Conservation (phyloP, 495 filamentous ascomycete species). For the Podospora bellae-mahoneyi region DNA sequence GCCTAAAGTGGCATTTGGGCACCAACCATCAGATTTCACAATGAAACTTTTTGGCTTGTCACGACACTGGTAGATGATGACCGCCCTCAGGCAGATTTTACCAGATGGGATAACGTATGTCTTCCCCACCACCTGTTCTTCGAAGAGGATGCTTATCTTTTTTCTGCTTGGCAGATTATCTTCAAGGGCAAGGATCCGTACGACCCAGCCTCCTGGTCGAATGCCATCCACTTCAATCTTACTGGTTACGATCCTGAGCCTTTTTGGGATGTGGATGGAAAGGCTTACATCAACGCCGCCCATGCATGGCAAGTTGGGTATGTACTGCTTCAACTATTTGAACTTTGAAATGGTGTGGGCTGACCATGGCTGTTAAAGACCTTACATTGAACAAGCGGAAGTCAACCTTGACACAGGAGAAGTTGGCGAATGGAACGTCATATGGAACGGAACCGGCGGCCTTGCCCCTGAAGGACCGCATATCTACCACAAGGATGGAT, state of each 20-base stretch:
- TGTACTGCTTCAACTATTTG: slow-evolving; percentile 5
- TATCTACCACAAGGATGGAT: slow-evolving; percentile 58
- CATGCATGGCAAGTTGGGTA: slow-evolving; percentile 44
- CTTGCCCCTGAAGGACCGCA: slow-evolving; percentile 62
- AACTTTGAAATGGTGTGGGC: background rate
- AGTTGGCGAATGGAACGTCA: slow-evolving; percentile 36
- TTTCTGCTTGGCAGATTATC: slow-evolving; percentile 30
- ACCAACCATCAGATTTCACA: slow-evolving; percentile 38
- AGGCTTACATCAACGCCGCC: slow-evolving; percentile 44
- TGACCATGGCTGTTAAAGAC: slow-evolving; percentile 24
- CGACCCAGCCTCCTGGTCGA: slow-evolving; percentile 34
- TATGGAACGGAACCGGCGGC: slow-evolving; percentile 46
- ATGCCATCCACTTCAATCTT: slow-evolving; percentile 42
- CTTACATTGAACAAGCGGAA: slow-evolving; percentile 39
- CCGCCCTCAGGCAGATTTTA: slow-evolving; percentile 29
- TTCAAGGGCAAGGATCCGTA: slow-evolving; percentile 40
- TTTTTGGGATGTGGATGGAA: slow-evolving; percentile 52
- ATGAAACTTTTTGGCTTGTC: slow-evolving; percentile 41
- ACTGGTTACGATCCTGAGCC: slow-evolving; percentile 44
- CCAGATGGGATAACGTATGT: slow-evolving; percentile 40
- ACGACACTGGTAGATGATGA: slow-evolving; percentile 46
- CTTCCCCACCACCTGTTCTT: slow-evolving; percentile 14
- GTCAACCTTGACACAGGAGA: slow-evolving; percentile 38
- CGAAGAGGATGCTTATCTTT: background rate
- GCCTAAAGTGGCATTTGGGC: slow-evolving; percentile 41